Base-by-base conservation (phyloP, 2,329 filamentous ascomycete genomes). In the Ophiocordyceps sinensis region DNA sequence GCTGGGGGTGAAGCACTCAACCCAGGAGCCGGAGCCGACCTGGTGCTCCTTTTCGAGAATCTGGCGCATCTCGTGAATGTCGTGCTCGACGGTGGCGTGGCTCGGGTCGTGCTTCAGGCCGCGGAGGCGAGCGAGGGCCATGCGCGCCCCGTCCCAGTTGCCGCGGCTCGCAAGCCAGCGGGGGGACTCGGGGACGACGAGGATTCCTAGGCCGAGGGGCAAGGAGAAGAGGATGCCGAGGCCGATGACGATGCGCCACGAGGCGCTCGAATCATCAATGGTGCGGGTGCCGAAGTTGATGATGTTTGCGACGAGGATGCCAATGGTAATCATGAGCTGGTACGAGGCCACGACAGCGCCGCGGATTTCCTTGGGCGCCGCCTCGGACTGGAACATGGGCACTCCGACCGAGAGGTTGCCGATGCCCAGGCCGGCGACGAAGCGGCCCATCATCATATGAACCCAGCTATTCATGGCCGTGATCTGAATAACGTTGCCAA, bases 301-400 rank as follows among this genome's bases (percentile, higher is more conserved):
- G 41, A 68, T 60, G 48, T 73, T 71, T 41, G 70, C 64, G 17
- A 70, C 54, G 41, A 76, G 73, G 47, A 85, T 82, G 29, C 81
- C 81, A 26, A 83, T 64, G 1, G 79, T 85, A 55, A 85, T 81
- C 62, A 83, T 77, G 14, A 85, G 71, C 59, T 85, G 81, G 58
- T 84, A 85, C n/a, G 72, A 76, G 5, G 71, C 68, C n/a, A 81
- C 73, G 36, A 82, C 70, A 29, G 73, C 70, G 49, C 77, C 77
- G 48, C 77, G 73, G 45, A 81, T 77, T 50, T 75, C 67, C 15
- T 68, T 66, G 4, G 78, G 78, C 2, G 73, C 68, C 40, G 68
- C 75, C 53, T 82, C 78, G 34, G 73, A 73, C 57, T 82, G 77
- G 57, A 77, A 81, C 67, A 82, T 76, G 43, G 78, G 77, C 2